Percentiles rank a stretch among this genome's conserved stretches.
These are phyloP conservation scores for Atkinsonella texensis DNA, from an alignment of 2,329 filamentous ascomycete genomes.

Conservation along the genomic window DNA sequence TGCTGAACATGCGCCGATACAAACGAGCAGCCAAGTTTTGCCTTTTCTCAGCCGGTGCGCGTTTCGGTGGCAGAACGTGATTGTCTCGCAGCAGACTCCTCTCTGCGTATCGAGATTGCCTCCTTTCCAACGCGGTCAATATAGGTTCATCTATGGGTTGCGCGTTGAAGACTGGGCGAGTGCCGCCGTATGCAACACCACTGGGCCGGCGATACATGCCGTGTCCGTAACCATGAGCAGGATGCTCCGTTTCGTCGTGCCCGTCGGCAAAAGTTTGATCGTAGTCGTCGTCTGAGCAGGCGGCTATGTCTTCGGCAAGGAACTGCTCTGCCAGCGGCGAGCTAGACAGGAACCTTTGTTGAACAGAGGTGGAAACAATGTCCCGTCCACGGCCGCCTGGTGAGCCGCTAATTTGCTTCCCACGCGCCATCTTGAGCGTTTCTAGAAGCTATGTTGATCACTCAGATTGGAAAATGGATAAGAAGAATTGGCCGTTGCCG, in stretches of 20 bases:
- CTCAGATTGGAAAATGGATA: neutral
- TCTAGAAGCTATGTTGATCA: neutral
- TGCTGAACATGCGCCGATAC: slow-evolving; percentile 43
- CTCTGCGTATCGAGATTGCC: slow-evolving; percentile 45
- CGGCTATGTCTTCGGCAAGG: slow-evolving; percentile 54
- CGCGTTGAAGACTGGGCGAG: slow-evolving; percentile 57
- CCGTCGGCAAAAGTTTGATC: slow-evolving; percentile 19
- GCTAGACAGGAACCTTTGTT: slow-evolving; percentile 33
- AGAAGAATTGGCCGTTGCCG: neutral
- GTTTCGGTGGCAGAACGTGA: slow-evolving; percentile 52
- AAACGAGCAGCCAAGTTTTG: slow-evolving; percentile 24
- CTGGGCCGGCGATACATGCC: slow-evolving; percentile 63
- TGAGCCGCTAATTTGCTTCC: slow-evolving; percentile 3
- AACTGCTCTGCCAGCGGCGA: slow-evolving; percentile 57
- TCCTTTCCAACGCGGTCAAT: slow-evolving; percentile 42
- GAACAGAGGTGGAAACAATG: slow-evolving; percentile 4
- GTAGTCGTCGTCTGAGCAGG: slow-evolving; percentile 46
- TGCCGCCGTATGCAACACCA: slow-evolving; percentile 61
- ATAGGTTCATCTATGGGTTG: slow-evolving; percentile 32
- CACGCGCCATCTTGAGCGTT: slow-evolving; percentile 1
- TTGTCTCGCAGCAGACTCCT: slow-evolving; percentile 52
- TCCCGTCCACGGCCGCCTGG: slow-evolving; percentile 5
- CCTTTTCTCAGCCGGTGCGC: slow-evolving; percentile 20
- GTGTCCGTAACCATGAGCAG: slow-evolving; percentile 29
- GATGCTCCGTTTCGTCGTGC: slow-evolving; percentile 23